These are phyloP conservation scores for Colletotrichum camelliae DNA, from an alignment of 2,329 filamentous ascomycete species.

Conservation along the genomic window DNA sequence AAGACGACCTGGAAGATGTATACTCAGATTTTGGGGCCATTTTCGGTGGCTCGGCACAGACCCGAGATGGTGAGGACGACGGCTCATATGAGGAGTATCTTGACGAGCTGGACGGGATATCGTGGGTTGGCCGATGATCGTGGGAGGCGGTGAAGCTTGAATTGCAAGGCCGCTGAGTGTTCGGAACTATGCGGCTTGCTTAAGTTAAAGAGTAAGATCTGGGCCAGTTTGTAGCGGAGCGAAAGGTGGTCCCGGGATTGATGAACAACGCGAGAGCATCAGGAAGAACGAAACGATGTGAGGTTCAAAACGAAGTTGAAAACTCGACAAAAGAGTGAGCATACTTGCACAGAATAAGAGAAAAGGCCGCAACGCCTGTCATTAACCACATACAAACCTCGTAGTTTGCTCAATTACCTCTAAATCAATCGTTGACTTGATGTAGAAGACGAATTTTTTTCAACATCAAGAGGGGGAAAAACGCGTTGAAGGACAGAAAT, in stretches of 20 bases:
- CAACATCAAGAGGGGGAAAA: neutral
- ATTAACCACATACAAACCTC: neutral
- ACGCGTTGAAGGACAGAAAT: neutral
- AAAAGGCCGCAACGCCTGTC: neutral
- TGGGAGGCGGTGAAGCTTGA: neutral
- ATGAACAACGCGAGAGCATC: neutral
- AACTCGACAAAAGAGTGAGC: neutral
- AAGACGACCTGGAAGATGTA: conserved; percentile 54
- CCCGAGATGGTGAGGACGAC: conserved; percentile 36
- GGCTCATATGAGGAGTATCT: conserved; percentile 60
- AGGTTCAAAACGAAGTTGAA: neutral
- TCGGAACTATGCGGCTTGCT: neutral
- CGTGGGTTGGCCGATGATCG: conserved; percentile 38
- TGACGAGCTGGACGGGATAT: conserved; percentile 61
- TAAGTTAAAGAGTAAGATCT: neutral
- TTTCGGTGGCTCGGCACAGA: conserved; percentile 42
- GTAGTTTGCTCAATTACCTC: neutral
- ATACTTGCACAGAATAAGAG: neutral
- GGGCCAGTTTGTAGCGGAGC: neutral
- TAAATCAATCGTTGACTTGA: neutral
- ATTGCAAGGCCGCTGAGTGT: neutral
- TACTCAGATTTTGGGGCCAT: conserved; percentile 61
- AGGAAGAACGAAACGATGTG: neutral
- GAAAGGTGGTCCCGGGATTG: neutral
- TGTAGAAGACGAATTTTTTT: neutral